Conservation (phyloP, 805 yeast species). For the Suhomyces kilbournensis region DNA sequence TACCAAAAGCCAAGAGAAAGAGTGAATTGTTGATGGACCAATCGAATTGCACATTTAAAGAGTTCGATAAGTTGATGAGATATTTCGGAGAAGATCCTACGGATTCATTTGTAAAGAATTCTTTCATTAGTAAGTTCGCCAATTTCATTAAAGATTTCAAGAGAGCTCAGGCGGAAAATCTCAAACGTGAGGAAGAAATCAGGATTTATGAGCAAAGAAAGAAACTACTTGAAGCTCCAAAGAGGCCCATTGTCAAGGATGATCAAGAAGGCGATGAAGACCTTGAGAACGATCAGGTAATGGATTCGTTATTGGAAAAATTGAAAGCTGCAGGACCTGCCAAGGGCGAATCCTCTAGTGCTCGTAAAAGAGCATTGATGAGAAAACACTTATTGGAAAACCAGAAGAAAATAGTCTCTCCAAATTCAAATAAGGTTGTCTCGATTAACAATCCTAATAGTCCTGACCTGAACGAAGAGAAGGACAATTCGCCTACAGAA, state of each 20-base stretch:
- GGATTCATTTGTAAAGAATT: conserved; percentile 50
- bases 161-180: conserved; percentile 62
- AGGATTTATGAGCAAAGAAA: conserved; percentile 74
- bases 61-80: conserved; percentile 57
- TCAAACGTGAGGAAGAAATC: conserved; percentile 65
- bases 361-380: conserved; percentile 76
- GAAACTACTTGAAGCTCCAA: conserved; percentile 51
- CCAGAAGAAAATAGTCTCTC: conserved; percentile 14
- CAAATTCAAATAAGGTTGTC: conserved; percentile 1
- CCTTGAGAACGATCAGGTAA: conserved; percentile 52
- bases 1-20: conserved; percentile 55
- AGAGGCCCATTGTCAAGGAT: conserved; percentile 19
- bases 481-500: conserved; percentile 14
- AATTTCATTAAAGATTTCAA: conserved; percentile 60
- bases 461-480: conserved; percentile 6
- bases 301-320: conserved; percentile 85
- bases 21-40: conserved; percentile 51
- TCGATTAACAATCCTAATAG: neutral
- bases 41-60: conserved; percentile 47
- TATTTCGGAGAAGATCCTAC: conserved; percentile 72
- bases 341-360: conserved; percentile 73
- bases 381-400: conserved; percentile 55
- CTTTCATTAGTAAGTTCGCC: conserved; percentile 61
- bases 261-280: conserved; percentile 31
- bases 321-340: conserved; percentile 82